phyloP scores from a whole-genome alignment of 768 basidiomycete genomes.

The Leccinum barrowsii region DNA sequence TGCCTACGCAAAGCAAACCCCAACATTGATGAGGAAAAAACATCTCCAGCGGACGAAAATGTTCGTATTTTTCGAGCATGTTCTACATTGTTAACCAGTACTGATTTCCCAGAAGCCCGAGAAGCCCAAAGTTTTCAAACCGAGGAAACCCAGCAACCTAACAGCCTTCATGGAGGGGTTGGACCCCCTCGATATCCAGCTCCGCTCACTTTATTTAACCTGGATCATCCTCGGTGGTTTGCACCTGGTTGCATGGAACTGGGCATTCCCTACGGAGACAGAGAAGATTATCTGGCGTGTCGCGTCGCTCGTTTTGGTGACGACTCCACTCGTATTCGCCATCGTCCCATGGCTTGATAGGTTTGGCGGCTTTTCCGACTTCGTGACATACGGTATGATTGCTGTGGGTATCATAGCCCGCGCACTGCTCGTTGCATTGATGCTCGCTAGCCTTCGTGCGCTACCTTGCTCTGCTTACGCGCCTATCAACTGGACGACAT shows the following conservation, averaged over 20 bases:
- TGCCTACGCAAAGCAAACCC: neutral
- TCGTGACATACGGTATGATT: neutral
- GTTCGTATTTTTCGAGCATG: neutral
- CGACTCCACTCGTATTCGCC: neutral
- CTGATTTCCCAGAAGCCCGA: neutral
- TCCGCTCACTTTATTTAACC: neutral
- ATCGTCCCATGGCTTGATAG: neutral
- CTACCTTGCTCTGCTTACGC: neutral
- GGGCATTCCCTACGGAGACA: neutral
- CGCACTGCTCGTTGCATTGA: neutral
- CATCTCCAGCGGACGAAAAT: neutral
- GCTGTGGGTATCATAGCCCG: neutral
- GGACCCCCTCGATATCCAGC: neutral
- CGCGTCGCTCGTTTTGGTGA: neutral
- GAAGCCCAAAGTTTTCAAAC: neutral
- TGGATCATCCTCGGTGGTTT: neutral
- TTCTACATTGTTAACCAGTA: neutral
- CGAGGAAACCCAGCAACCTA: neutral
- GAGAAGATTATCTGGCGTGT: neutral
- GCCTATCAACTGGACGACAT: neutral
- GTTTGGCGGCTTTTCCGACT: neutral
- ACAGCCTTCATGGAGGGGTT: neutral
- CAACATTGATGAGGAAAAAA: neutral
- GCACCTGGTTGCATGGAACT: neutral
- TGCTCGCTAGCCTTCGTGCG: neutral